Evolutionary conservation across 768 basidiomycete genomes (phyloP).

Genomic region (Rossbeevera mucosa): DNA sequence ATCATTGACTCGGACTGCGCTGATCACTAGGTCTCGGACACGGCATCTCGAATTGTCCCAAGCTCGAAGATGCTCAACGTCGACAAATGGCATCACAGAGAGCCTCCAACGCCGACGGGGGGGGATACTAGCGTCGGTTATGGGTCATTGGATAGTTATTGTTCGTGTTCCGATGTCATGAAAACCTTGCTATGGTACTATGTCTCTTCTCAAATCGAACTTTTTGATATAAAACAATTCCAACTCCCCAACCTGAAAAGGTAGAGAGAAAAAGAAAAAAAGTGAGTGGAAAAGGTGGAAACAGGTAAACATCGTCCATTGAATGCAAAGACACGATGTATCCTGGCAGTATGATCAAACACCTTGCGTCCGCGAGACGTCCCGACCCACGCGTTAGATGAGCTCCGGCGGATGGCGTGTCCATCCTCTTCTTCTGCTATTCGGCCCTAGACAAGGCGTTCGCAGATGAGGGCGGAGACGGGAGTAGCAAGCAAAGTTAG

Average conservation of each 20-base stretch:
- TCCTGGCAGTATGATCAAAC: constrained; percentile 21
- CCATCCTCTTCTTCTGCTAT: no score
- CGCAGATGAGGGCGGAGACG: no score
- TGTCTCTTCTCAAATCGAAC: not conserved
- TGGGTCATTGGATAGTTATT: not conserved
- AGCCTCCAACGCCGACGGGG: no score
- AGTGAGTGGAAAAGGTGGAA: not conserved
- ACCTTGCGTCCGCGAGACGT: constrained; percentile 1
- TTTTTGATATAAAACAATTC: constrained; percentile 4
- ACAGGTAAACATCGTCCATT: constrained; percentile 9
- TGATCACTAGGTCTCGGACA: constrained; percentile 80
- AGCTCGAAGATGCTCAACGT: constrained; percentile 89
- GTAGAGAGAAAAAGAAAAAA: not conserved
- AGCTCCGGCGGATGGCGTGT: no score
- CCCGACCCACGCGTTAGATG: not conserved
- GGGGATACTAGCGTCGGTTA: constrained; percentile 26
- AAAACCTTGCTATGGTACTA: constrained; percentile 10
- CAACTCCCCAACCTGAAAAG: not conserved
- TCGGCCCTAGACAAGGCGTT: no score
- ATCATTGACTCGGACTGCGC: not conserved
- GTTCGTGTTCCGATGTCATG: not conserved
- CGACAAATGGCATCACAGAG: no score
- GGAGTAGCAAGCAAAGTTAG: no score
- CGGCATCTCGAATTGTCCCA: constrained; percentile 91
- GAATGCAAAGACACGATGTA: constrained; percentile 34